Percentiles rank a stretch among this genome's conserved stretches.
Evolutionary conservation across 148 eudicot genomes (phyloP).

Genomic region (Oxyria digyna): DNA sequence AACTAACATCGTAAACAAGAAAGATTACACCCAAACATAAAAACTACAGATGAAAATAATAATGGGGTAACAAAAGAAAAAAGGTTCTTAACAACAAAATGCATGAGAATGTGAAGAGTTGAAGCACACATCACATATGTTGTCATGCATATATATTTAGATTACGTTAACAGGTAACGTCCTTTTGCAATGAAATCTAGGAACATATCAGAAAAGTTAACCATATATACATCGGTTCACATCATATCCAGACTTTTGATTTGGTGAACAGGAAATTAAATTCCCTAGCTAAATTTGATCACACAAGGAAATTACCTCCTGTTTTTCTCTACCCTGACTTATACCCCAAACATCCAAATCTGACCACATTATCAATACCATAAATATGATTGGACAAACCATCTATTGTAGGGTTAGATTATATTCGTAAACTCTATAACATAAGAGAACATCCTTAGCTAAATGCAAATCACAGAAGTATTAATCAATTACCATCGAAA

Average conservation of each 20-base stretch:
- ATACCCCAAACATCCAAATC: too few relatives aligned
- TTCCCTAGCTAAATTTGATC: too few relatives aligned
- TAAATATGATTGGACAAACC: not conserved
- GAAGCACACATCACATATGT: not conserved
- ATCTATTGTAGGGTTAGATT: too few relatives aligned
- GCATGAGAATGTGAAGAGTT: not conserved
- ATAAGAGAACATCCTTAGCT: not conserved
- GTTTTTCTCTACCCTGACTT: too few relatives aligned
- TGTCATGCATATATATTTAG: not conserved
- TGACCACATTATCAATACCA: not conserved
- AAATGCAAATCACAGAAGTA: not conserved
- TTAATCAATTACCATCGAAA: slow-evolving; percentile 30
- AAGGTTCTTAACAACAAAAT: not conserved
- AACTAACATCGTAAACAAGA: not conserved
- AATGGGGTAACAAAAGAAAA: not conserved
- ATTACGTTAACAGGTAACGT: not conserved
- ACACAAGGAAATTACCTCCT: too few relatives aligned
- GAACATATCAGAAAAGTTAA: not conserved
- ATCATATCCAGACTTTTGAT: not conserved
- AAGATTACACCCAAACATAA: not conserved
- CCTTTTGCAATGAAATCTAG: not conserved
- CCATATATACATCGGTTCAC: not conserved
- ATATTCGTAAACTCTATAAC: not conserved
- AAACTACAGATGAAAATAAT: not conserved
- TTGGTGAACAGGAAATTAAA: not conserved